phyloP scores from a whole-genome alignment of 208 protist genomes.

The Leptomonas pyrrhocoris region DNA sequence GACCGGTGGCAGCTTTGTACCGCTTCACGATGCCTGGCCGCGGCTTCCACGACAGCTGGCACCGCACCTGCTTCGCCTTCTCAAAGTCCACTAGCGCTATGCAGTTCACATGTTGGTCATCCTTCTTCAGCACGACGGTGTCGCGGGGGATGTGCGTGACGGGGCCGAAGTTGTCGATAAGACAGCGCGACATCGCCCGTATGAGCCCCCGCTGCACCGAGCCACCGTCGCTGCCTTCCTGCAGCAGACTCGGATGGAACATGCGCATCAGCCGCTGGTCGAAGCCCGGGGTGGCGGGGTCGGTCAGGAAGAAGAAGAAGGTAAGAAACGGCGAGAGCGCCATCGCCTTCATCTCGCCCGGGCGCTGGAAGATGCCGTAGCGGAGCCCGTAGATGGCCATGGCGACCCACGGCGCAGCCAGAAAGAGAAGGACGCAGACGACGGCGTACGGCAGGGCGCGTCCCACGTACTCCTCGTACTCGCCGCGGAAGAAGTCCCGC shows the following conservation, averaged over 20 bases:
- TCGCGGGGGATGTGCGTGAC: constrained; percentile 54
- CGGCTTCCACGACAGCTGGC: constrained; percentile 67
- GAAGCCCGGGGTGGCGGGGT: constrained; percentile 67
- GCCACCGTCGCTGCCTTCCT: constrained; percentile 32
- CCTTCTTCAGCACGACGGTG: constrained; percentile 49
- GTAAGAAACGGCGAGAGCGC: constrained; percentile 60
- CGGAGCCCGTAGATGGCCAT: constrained; percentile 44
- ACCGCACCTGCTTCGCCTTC: constrained; percentile 58
- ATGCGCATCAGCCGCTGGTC: constrained; percentile 74
- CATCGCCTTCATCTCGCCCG: constrained; percentile 33
- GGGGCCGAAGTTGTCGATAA: constrained; percentile 58
- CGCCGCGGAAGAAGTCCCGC: constrained; percentile 21
- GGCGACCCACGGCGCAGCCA: constrained; percentile 50
- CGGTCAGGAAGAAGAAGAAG: constrained; percentile 75
- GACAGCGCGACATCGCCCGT: constrained; percentile 79
- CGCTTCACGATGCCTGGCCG: constrained; percentile 37
- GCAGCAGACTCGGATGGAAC: constrained; percentile 74
- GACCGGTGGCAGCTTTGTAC: constrained; percentile 15
- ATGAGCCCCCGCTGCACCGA: constrained; percentile 70
- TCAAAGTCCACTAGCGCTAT: constrained; percentile 86
- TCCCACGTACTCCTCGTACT: constrained; percentile 20
- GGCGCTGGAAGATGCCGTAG: constrained; percentile 56
- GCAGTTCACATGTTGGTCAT: constrained; percentile 60
- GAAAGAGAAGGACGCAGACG: constrained; percentile 24
- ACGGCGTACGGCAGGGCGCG: constrained; percentile 24